phyloP scores from a whole-genome alignment of 148 eudicot species.

The Rhododendron williamsianum region DNA sequence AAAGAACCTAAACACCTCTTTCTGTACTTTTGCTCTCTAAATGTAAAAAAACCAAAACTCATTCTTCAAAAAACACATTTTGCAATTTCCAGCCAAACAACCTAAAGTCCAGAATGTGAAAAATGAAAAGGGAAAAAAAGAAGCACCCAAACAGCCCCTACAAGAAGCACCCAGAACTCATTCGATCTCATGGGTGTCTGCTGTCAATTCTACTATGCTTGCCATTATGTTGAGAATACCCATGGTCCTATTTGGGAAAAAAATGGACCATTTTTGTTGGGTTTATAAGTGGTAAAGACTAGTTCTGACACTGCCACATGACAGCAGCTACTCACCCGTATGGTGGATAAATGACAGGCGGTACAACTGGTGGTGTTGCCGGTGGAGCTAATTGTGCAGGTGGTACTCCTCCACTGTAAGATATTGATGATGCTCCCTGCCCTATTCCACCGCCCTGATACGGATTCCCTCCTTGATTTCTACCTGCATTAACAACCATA shows the following conservation, averaged over 20 bases:
- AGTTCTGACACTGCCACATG: constrained; percentile 1
- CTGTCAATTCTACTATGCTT: constrained; percentile 5
- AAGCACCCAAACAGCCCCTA: neutral
- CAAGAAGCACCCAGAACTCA: too few species aligned
- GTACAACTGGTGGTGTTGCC: constrained; percentile 48
- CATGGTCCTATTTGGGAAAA: neutral
- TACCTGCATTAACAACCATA: constrained; percentile 26
- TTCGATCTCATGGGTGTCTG: neutral
- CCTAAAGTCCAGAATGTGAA: neutral
- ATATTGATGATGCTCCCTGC: constrained; percentile 17
- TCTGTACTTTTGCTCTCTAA: too few species aligned
- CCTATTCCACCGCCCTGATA: constrained; percentile 36
- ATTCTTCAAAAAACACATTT: too few species aligned
- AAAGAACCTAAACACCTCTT: too few species aligned
- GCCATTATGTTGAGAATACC: neutral
- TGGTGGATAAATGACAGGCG: constrained; percentile 59
- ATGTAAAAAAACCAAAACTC: too few species aligned
- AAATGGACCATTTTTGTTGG: neutral
- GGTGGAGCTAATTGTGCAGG: constrained; percentile 14
- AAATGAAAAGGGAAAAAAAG: neutral
- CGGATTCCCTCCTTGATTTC: constrained; percentile 34
- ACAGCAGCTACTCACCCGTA: constrained; percentile 59
- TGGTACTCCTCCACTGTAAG: constrained; percentile 17
- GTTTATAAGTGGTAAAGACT: neutral
- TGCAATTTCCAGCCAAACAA: too few species aligned